A percentile compares a stretch with the other conserved stretches of the same genome.
Evolutionary conservation across 345 rosid species (phyloP).

Genomic region (Noccaea bulbosa): DNA sequence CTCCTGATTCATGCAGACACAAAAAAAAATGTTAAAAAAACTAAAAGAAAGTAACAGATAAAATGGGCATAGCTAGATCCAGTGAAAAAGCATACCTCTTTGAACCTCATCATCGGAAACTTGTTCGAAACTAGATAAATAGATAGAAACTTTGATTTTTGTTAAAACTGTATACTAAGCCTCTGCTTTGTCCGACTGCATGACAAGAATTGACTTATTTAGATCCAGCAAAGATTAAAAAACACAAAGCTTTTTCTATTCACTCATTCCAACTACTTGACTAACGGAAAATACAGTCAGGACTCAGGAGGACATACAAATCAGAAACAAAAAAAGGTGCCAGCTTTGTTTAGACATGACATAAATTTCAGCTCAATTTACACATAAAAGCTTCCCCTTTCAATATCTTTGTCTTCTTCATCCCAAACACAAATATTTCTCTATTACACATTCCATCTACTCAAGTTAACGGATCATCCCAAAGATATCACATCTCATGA

Average conservation of each 20-base stretch:
- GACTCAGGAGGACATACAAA: background rate
- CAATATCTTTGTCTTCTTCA: background rate
- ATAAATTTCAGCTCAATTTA: conserved; percentile 12
- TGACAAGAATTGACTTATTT: conserved; percentile 17
- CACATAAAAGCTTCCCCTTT: background rate
- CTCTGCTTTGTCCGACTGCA: background rate
- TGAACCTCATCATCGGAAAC: conserved; percentile 62
- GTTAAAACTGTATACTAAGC: background rate
- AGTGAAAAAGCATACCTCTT: conserved; percentile 47
- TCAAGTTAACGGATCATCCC: no score
- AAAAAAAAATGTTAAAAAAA: background rate
- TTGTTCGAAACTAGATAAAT: conserved; percentile 7
- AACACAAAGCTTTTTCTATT: conserved; percentile 10
- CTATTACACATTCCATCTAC: no score
- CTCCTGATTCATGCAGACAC: conserved; percentile 52
- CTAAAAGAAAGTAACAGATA: background rate
- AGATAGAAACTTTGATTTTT: conserved; percentile 1
- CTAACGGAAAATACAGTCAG: background rate
- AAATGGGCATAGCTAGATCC: background rate
- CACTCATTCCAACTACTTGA: conserved; percentile 4
- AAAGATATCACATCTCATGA: background rate
- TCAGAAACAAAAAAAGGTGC: background rate
- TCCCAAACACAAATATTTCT: background rate
- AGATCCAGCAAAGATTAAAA: conserved; percentile 19
- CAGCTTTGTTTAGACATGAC: background rate